A percentile compares a stretch with the other conserved stretches of the same genome.
Conservation (phyloP, 2,329 filamentous ascomycete species). For the Botrytis paeoniae region DNA sequence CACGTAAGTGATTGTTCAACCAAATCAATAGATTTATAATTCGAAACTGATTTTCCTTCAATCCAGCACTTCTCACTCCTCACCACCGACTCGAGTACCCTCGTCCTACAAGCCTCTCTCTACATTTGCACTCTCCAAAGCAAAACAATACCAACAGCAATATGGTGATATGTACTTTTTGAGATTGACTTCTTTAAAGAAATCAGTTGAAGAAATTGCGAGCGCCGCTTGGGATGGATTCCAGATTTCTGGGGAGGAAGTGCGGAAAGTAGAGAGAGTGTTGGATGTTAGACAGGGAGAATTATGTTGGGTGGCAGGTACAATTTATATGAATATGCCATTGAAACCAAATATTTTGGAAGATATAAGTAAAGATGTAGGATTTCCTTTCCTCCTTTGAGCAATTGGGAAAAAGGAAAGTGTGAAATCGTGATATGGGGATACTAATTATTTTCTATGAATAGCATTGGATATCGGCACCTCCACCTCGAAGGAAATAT, state of each 20-base stretch:
- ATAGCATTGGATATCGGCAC: constrained; percentile 85
- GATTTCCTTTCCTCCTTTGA: not conserved
- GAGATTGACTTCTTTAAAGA: constrained; percentile 82
- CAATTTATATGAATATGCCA: constrained; percentile 95
- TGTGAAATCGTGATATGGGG: not conserved
- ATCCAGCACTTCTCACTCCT: constrained; percentile 6
- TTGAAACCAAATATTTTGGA: constrained; percentile 95
- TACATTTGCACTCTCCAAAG: constrained; percentile 69
- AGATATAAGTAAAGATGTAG: constrained; percentile 87
- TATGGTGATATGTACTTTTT: constrained; percentile 98
- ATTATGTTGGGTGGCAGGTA: constrained; percentile 92
- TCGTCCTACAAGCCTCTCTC: constrained; percentile 71
- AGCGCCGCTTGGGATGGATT: constrained; percentile 73
- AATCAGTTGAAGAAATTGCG: constrained; percentile 73
- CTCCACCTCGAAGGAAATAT: constrained; percentile 75
- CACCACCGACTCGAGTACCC: constrained; percentile 26
- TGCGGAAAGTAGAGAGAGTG: constrained; percentile 77
- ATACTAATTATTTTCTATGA: not conserved
- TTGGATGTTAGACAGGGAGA: constrained; percentile 94
- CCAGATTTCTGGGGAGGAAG: constrained; percentile 72
- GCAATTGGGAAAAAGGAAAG: not conserved
- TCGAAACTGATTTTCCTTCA: not conserved
- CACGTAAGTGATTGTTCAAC: constrained; percentile 1
- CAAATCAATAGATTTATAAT: not conserved
- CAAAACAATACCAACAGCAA: constrained; percentile 83